These are phyloP conservation scores for Naegleria lovaniensis DNA, from an alignment of 208 protist genomes.

Conservation along the genomic window DNA sequence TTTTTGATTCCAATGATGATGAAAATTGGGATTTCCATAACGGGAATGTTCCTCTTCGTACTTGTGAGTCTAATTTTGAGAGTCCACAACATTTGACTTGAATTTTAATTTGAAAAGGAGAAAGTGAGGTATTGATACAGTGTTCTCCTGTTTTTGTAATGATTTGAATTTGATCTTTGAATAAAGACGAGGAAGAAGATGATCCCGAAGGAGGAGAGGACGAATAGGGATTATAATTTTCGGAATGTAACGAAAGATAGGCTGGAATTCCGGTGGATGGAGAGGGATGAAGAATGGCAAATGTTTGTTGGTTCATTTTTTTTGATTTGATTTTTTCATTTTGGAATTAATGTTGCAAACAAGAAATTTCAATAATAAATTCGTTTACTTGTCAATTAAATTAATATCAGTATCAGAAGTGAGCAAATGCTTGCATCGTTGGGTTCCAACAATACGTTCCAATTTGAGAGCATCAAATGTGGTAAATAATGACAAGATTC, in stretches of 20 bases:
- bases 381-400: conserved; percentile 51
- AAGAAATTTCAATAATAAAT: no score
- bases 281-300: neutral
- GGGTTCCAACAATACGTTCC: conserved; percentile 74
- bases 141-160: neutral
- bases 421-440: conserved; percentile 53
- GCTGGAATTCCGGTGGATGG: neutral
- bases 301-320: neutral
- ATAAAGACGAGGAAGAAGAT: no score
- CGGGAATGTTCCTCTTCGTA: neutral
- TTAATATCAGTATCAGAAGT: conserved; percentile 51
- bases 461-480: conserved; percentile 83
- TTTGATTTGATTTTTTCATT: no score
- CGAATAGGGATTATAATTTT: neutral
- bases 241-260: neutral
- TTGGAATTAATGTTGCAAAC: no score
- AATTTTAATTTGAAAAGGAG: neutral
- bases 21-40: neutral
- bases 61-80: neutral
- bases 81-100: conserved; percentile 4
- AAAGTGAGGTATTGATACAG: neutral
- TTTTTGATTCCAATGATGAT: neutral
- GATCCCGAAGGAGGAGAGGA: no score
- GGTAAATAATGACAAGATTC: conserved; percentile 74
- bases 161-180: neutral